Percentiles rank a stretch among this genome's conserved stretches.
phyloP scores from a whole-genome alignment of 371 early-diverging fungal species.

The Mucor irregularis region DNA sequence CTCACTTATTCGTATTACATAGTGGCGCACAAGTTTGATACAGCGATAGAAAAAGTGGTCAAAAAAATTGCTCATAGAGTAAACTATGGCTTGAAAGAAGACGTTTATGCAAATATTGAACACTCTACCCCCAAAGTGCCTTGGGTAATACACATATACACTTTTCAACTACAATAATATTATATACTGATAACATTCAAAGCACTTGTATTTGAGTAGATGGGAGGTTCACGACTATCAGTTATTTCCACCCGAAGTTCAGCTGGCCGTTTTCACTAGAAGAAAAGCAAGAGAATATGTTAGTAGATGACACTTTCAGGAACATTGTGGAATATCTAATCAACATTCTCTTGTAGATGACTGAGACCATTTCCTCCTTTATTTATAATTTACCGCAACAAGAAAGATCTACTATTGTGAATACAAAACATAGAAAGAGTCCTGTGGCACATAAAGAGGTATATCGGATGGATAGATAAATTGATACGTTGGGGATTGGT shows the following conservation, averaged over 20 bases:
- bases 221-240: constrained; percentile 61
- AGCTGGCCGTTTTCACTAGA: constrained; percentile 18
- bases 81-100: constrained; percentile 33
- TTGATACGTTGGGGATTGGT: neutral
- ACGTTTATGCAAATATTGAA: constrained; percentile 6
- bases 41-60: constrained; percentile 31
- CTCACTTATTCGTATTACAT: neutral
- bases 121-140: constrained; percentile 26
- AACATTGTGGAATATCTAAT: neutral
- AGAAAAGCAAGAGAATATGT: constrained; percentile 24
- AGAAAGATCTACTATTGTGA: constrained; percentile 4
- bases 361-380: constrained; percentile 7
- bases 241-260: constrained; percentile 36
- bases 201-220: constrained; percentile 50
- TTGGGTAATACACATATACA: constrained; percentile 3
- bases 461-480: neutral
- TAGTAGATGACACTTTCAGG: neutral
- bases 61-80: constrained; percentile 19
- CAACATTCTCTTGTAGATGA: constrained; percentile 28
- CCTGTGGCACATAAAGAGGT: constrained; percentile 4
- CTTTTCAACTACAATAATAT: neutral
- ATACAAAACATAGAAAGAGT: constrained; percentile 14
- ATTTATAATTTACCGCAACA: constrained; percentile 5
- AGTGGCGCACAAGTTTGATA: constrained; percentile 31
- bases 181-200: neutral